Evolutionary conservation across 306 rosid genomes (phyloP).

Genomic region (Corylus heterophylla): DNA sequence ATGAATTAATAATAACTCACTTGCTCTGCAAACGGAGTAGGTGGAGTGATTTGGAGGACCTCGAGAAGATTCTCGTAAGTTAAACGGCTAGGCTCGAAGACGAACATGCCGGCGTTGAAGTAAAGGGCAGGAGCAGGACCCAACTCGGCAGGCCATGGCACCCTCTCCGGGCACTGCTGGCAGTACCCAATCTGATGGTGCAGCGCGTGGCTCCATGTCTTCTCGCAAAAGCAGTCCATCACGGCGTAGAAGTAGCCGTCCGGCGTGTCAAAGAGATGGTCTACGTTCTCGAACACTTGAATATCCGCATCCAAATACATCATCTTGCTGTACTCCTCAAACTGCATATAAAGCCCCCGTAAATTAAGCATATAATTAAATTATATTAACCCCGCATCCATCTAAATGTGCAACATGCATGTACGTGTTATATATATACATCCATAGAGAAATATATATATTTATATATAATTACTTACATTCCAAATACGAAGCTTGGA

Average conservation of each 20-base stretch:
- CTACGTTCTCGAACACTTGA: slow-evolving; percentile 63
- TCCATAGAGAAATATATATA: no score
- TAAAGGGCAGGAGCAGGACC: slow-evolving; percentile 55
- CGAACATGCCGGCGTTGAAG: slow-evolving; percentile 75
- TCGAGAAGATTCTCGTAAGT: slow-evolving; percentile 49
- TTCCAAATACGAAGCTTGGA: slow-evolving; percentile 75
- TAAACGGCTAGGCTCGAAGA: slow-evolving; percentile 47
- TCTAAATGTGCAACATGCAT: background rate
- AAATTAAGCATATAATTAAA: background rate
- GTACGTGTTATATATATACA: no score
- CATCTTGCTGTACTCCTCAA: slow-evolving; percentile 64
- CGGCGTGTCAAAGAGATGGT: slow-evolving; percentile 46
- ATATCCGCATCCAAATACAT: slow-evolving; percentile 72
- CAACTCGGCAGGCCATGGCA: slow-evolving; percentile 50
- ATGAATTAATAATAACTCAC: slow-evolving; percentile 17
- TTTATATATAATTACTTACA: slow-evolving; percentile 30
- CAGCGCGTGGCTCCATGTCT: slow-evolving; percentile 55
- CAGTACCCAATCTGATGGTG: slow-evolving; percentile 60
- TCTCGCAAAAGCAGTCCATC: slow-evolving; percentile 73
- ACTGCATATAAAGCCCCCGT: slow-evolving; percentile 25
- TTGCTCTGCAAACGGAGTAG: slow-evolving; percentile 64
- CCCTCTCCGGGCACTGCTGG: slow-evolving; percentile 64
- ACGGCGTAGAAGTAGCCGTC: slow-evolving; percentile 60
- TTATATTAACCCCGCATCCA: background rate
- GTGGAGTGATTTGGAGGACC: slow-evolving; percentile 44